Evolutionary conservation across 2,329 filamentous ascomycete genomes (phyloP).

Genomic region (Helminthosporium solani): DNA sequence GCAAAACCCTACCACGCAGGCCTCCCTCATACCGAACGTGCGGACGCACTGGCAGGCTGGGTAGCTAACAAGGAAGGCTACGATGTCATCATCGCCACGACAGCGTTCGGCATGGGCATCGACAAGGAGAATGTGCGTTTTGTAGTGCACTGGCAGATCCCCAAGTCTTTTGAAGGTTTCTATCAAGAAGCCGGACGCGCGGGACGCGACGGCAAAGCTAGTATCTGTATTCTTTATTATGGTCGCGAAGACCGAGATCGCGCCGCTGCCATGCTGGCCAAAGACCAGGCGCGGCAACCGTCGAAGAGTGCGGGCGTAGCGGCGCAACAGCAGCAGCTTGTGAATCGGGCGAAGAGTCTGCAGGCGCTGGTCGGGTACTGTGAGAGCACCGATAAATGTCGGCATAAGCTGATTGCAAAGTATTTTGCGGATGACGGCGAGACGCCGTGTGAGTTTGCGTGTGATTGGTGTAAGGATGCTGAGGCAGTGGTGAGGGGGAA

Average conservation of each 20-base stretch:
- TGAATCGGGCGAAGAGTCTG: conserved; percentile 47
- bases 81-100: conserved; percentile 92
- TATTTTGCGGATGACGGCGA: conserved; percentile 41
- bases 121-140: conserved; percentile 95
- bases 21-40: conserved; percentile 65
- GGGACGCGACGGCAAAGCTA: conserved; percentile 84
- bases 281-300: conserved; percentile 52
- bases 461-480: conserved; percentile 52
- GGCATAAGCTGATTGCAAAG: conserved; percentile 56
- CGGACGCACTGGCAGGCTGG: conserved; percentile 70
- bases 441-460: conserved; percentile 48
- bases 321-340: conserved; percentile 39
- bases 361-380: conserved; percentile 73
- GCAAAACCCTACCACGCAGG: conserved; percentile 73
- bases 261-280: conserved; percentile 56
- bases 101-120: conserved; percentile 96
- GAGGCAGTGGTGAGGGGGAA: conserved; percentile 45
- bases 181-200: conserved; percentile 95
- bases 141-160: conserved; percentile 90
- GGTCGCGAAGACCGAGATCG: conserved; percentile 82
- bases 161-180: conserved; percentile 92
- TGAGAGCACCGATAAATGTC: conserved; percentile 70
- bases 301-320: conserved; percentile 42
- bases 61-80: conserved; percentile 73
- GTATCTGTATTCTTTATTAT: conserved; percentile 87